Evolutionary conservation across 352 stramenopile genomes (phyloP).

Genomic region (Globisporangium paddicum): DNA sequence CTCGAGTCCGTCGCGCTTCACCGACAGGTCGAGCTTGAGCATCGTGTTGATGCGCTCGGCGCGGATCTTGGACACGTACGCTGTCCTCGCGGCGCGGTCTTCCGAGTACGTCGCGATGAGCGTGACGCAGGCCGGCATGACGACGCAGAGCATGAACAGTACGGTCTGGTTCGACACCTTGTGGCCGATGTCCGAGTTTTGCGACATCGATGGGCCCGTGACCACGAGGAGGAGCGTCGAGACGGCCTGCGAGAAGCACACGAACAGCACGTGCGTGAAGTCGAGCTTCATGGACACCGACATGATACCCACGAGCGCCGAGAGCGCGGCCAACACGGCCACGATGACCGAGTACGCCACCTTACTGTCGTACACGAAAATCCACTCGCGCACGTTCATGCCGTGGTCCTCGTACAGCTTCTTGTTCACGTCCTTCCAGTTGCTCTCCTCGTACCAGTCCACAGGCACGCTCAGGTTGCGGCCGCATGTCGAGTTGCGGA

Average conservation of each 20-base stretch:
- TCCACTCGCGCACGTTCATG: constrained; percentile 57
- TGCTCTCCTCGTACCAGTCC: constrained; percentile 46
- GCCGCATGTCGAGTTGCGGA: constrained; percentile 36
- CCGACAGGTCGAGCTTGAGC: constrained; percentile 69
- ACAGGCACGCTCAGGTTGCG: constrained; percentile 28
- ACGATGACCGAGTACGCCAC: constrained; percentile 61
- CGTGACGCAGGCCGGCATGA: constrained; percentile 58
- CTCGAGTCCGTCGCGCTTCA: constrained; percentile 66
- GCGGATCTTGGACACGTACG: constrained; percentile 68
- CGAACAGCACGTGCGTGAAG: constrained; percentile 65
- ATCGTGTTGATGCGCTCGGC: constrained; percentile 80
- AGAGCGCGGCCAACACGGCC: constrained; percentile 50
- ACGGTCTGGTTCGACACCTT: constrained; percentile 51
- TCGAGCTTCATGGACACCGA: constrained; percentile 73
- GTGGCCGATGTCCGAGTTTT: constrained; percentile 33
- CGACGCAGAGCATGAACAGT: constrained; percentile 55
- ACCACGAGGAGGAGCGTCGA: constrained; percentile 47
- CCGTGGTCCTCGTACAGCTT: constrained; percentile 7
- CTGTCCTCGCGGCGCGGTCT: constrained; percentile 59
- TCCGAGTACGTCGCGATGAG: constrained; percentile 75
- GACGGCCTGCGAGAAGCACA: constrained; percentile 47
- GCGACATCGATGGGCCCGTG: constrained; percentile 42
- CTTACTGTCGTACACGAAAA: constrained; percentile 63
- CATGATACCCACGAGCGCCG: constrained; percentile 57
- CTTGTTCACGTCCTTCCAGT: constrained; percentile 22